Percentiles rank a stretch among this genome's conserved stretches.
Evolutionary conservation across 176 grass and related monocot species (phyloP).

Genomic region (Bothriochloa decipiens): DNA sequence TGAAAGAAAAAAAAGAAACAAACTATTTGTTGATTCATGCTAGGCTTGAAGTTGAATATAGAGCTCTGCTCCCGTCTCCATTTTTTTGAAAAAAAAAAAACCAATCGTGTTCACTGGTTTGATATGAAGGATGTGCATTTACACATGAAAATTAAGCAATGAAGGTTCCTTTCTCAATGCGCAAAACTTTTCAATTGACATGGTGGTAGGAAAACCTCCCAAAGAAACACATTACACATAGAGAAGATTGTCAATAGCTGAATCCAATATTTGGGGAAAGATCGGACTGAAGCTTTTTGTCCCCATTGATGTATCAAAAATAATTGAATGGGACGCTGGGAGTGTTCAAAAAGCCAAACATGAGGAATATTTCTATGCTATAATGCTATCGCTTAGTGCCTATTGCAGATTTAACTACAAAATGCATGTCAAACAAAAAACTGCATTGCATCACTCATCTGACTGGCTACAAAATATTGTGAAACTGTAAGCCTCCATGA

Average conservation of each 20-base stretch:
- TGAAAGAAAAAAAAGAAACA: not conserved
- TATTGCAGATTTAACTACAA: constrained; percentile 1
- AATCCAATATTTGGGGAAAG: not conserved
- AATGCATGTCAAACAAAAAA: constrained; percentile 2
- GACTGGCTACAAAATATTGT: constrained; percentile 16
- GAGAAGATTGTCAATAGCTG: not conserved
- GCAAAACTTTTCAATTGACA: constrained; percentile 17
- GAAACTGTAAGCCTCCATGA: constrained; percentile 25
- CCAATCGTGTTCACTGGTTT: not conserved
- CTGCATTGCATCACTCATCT: constrained; percentile 14
- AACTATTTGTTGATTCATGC: not conserved
- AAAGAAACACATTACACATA: not conserved
- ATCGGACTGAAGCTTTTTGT: not conserved
- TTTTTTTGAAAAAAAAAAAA: too few relatives aligned
- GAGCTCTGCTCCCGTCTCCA: too few relatives aligned
- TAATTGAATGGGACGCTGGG: not conserved
- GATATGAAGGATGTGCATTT: not conserved
- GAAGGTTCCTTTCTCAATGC: not conserved
- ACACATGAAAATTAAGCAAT: not conserved
- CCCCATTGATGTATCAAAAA: not conserved
- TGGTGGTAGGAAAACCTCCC: not conserved
- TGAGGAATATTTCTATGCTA: constrained; percentile 4
- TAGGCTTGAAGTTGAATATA: too few relatives aligned
- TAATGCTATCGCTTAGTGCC: not conserved
- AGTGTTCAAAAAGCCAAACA: not conserved